Evolutionary conservation across 805 yeast species (phyloP), one percentile per base, ranked within the genome.

Genomic region (Candida krabiensis): DNA sequence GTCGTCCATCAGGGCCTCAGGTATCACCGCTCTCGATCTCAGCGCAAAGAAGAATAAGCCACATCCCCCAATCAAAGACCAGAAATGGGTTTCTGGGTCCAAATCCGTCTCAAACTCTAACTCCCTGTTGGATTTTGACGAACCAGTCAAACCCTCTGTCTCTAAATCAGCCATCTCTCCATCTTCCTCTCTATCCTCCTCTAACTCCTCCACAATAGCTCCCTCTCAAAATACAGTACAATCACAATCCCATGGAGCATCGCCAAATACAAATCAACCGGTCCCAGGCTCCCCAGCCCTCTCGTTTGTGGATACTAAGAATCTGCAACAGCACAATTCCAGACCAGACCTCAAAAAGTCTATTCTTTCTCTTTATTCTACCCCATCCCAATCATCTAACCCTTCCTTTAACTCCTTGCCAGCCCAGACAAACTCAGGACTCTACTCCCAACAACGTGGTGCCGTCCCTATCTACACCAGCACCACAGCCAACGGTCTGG

Each of bases 321-420:
- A 38, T 15, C 23, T 18, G 30, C 43, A 31, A 16, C 47, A 42
- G 28, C 35, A 46, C 30, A 48, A 48, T 37, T 35, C 71, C 23
- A 74, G 96, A 55, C 91, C 93, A 3, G 97, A 91, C 55, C 72
- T 93, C 61, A 93, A 93, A 58, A 87, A 87, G 64, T 87, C 96
- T 1, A 93, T 93, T 43, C 66, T 93, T 42, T 88, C 97, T 17
- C 71, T 93, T 37, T 93, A 93, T 60, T 78, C 95, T 1, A 75
- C 86, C 2, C 85, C 83, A 15, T 63, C 68, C 14, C 60, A 57
- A 38, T 43, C 51, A 4, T 36, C 42, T 5, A 30, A 28, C 22
- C 37, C 41, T 13, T 33, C 45, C 5, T 19, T 45, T 40, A 35
- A 44, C 37, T 50, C 50, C 3, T 16, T 42, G 30, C 44, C 52